These are phyloP conservation scores for Podospora pseudoanserina DNA, from an alignment of 495 filamentous ascomycete species.

Conservation along the genomic window DNA sequence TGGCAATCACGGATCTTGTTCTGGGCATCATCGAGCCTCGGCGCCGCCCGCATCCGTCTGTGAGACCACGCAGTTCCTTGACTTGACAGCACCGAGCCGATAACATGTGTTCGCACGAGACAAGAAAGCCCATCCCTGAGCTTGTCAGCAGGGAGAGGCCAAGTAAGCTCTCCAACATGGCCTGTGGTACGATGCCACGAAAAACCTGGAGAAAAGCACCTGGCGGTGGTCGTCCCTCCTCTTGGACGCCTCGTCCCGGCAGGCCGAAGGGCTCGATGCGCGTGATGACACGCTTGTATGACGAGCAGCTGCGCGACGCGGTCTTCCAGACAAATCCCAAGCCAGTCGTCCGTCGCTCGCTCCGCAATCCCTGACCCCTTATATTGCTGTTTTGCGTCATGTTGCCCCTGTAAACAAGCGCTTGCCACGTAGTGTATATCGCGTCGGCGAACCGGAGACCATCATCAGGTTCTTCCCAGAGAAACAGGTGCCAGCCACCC, in stretches of 20 bases:
- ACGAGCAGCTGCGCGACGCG: conserved; percentile 25
- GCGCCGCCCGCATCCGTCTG: conserved; percentile 3
- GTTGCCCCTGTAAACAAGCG: conserved; percentile 4
- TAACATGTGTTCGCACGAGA: not conserved
- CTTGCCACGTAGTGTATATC: conserved; percentile 12
- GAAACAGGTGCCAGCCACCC: conserved; percentile 5
- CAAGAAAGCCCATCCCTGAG: not conserved
- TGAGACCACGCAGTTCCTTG: conserved; percentile 1
- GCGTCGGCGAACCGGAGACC: not conserved
- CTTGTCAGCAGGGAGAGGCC: conserved; percentile 10
- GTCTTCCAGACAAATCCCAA: conserved; percentile 24
- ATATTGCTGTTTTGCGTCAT: not conserved
- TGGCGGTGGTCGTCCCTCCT: not conserved
- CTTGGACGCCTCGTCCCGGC: conserved; percentile 15
- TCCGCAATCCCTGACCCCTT: conserved; percentile 9
- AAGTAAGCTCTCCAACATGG: not conserved
- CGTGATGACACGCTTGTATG: conserved; percentile 32
- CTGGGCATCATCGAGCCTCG: conserved; percentile 5
- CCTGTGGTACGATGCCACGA: conserved; percentile 24
- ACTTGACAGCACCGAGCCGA: conserved; percentile 1
- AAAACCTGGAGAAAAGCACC: conserved; percentile 7
- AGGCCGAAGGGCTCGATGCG: conserved; percentile 22
- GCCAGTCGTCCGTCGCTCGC: not conserved
- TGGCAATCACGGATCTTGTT: not conserved
- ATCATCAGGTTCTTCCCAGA: not conserved